Evolutionary conservation across 768 basidiomycete genomes (phyloP).

Genomic region (Rhizopogon vesiculosus): DNA sequence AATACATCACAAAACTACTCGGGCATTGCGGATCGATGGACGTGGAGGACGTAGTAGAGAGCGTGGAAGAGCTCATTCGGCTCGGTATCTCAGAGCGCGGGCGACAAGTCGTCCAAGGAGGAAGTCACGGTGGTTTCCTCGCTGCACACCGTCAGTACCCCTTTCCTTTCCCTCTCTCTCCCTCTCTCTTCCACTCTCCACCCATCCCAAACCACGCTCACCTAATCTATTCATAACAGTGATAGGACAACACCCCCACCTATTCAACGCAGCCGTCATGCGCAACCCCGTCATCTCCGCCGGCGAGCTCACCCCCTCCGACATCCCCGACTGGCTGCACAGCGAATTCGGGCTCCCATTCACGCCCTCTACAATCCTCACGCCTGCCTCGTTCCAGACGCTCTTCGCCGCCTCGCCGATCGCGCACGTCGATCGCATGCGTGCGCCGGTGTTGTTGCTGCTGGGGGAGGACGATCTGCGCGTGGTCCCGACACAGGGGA

Average conservation of each 20-base stretch:
- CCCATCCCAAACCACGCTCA: not conserved
- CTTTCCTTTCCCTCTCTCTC: not conserved
- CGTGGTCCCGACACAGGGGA: slow-evolving; percentile 59
- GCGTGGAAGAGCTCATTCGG: slow-evolving; percentile 44
- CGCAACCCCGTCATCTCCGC: slow-evolving; percentile 68
- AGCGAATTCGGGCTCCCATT: slow-evolving; percentile 36
- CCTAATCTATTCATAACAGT: slow-evolving; percentile 31
- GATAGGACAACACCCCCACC: slow-evolving; percentile 55
- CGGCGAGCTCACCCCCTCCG: slow-evolving; percentile 50
- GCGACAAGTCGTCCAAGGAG: slow-evolving; percentile 55
- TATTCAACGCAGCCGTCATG: slow-evolving; percentile 58
- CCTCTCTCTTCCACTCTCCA: not conserved
- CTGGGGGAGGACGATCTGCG: slow-evolving; percentile 59
- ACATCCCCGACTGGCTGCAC: slow-evolving; percentile 68
- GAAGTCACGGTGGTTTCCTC: slow-evolving; percentile 71
- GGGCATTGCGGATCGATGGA: slow-evolving; percentile 63
- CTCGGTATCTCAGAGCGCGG: slow-evolving; percentile 46
- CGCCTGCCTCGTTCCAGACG: slow-evolving; percentile 36
- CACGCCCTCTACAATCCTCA: slow-evolving; percentile 33
- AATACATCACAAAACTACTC: slow-evolving; percentile 46
- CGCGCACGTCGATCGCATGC: slow-evolving; percentile 43
- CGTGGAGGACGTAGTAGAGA: slow-evolving; percentile 58
- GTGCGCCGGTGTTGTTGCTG: slow-evolving; percentile 49
- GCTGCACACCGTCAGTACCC: slow-evolving; percentile 46
- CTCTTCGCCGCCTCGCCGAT: slow-evolving; percentile 56